Base-by-base conservation (phyloP, 305 asterid species). In the Coffea humblotiana region DNA sequence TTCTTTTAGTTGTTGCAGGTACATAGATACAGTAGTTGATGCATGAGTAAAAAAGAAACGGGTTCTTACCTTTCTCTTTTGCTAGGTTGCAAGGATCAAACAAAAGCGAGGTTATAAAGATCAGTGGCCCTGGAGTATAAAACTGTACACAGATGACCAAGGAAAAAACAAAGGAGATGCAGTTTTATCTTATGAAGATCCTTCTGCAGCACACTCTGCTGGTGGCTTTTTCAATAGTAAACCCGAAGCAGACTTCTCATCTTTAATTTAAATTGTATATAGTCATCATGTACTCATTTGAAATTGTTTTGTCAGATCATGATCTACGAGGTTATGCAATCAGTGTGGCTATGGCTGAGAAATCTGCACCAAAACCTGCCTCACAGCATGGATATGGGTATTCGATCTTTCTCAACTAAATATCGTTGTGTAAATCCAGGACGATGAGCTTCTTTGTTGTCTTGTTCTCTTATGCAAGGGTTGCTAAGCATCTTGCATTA, bases 81-180 rank as follows among this genome's bases (percentile, higher is more conserved):
- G 9, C 70, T 85, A 96, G 99, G 99, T 96, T 78, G 98, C 97
- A 79, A 91, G 97, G 89, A 94, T 96, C 86, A 96, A 96, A 89
- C 98, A 96, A 80, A 96, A 96, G 88, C 85, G 99, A 75, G 99
- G 99, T 2, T 96, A 93, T 86, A 96, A 94, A 90, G 99, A 96
- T 84, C 99, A 96, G 80, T 96, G 99, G 99, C 99, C 99, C 40
- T 96, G 97, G 97, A 96, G 98, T 85, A 96, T 96, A 85, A 96
- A 96, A 84, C 47, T 96, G 47, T 96, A 96, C 88, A 89, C 97
- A 3, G 97, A 96, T 85, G 99, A 94, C 72, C 92, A 94, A 75
- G 99, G 99, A 83, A 94, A 91, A 64, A 96, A 90, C 84, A 96
- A 96, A 89, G 99, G 99, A 70, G 99, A 96, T 89, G 99, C 88